phyloP scores from a whole-genome alignment of 192 early-diverging fungal genomes.

The Podila epicladia region DNA sequence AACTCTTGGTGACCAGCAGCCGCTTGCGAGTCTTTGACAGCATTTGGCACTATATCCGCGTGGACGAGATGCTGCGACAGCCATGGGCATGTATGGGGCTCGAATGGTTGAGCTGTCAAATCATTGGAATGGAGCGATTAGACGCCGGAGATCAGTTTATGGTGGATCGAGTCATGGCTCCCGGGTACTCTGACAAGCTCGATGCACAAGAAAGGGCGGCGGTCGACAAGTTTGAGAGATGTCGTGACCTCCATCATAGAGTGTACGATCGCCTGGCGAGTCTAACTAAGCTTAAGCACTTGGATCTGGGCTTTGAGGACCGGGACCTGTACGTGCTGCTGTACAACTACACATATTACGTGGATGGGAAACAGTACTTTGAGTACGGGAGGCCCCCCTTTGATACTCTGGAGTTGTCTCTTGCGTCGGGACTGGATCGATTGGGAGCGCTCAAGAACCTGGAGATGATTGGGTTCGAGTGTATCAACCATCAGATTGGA shows the following conservation, averaged over 20 bases:
- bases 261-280: neutral
- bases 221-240: no score
- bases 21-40: neutral
- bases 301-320: slow-evolving; percentile 5
- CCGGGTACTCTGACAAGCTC: no score
- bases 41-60: neutral
- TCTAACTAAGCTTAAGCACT: neutral
- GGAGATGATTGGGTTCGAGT: slow-evolving; percentile 17
- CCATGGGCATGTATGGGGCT: neutral
- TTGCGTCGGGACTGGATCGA: neutral
- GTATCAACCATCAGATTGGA: neutral
- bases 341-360: no score
- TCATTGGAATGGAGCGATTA: neutral
- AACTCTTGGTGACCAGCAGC: neutral
- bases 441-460: neutral
- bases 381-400: neutral
- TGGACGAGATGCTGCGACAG: neutral
- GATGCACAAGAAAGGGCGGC: no score
- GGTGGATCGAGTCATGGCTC: no score
- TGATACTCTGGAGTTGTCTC: neutral
- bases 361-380: neutral
- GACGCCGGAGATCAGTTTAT: neutral
- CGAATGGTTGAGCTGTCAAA: neutral
- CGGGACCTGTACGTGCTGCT: neutral
- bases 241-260: no score